Evolutionary conservation across 1,139 yeast genomes (phyloP), one percentile per base, ranked within the genome.

Genomic region (Diutina neorugosa): DNA sequence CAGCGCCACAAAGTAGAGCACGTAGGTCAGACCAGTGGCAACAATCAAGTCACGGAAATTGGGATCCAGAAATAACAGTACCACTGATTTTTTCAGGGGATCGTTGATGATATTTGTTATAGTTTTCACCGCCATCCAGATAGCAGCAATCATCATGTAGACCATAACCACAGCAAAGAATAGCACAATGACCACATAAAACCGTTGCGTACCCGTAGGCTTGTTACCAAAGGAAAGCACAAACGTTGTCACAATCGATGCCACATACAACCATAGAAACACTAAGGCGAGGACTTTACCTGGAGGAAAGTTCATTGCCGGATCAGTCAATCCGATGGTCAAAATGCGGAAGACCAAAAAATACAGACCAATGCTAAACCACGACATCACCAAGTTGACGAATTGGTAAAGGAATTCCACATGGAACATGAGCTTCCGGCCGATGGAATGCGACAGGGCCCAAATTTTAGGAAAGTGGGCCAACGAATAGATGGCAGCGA

Each of bases 121-220:
- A 11, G 78, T 65, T 57, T 74, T 71, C 41, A 74, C 77, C 2
- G 78, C 78, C 77, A 74, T 71, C 56, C 67, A 74, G 40, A 74
- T 67, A 53, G 78, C 78, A 6, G 78, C 78, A 63, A 91, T 89
- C 49, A 91, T 78, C 84, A 93, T 86, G 64, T 93, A 93, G 0
- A 81, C 83, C 98, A 93, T 93, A 61, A 93, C 72, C 12, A 90
- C 76, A 0, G 98, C 96, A 71, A 91, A 93, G 74, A 93, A 90
- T 53, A 82, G 68, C 54, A 88, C 95, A 61, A 91, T 88, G n/a
- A 85, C 79, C 56, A 87, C 69, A 65, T 93, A 93, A 61, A 89
- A 86, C 61, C 73, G 74, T 58, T 86, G 88, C 0, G 98, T 89
- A 44, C 98, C 97, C 61, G 84, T 85, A 1, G 98, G 98, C 55